These are phyloP conservation scores for Cercophora scortea DNA, from an alignment of 495 filamentous ascomycete genomes.

Conservation along the genomic window DNA sequence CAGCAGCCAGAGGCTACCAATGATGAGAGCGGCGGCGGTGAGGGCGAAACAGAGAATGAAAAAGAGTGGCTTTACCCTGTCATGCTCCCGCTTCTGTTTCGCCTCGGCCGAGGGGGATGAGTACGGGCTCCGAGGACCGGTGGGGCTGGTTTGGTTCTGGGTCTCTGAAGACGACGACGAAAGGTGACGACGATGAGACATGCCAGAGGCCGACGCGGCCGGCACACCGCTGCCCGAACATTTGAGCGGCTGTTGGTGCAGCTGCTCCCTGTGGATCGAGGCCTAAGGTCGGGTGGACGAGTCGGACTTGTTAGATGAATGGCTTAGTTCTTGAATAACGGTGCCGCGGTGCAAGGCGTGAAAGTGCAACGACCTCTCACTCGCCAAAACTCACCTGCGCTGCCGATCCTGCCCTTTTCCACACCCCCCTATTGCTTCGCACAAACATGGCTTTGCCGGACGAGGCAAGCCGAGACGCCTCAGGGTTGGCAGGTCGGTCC, in stretches of 20 bases:
- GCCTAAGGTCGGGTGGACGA: not conserved
- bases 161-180: not conserved
- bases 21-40: too few relatives aligned
- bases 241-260: not conserved
- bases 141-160: not conserved
- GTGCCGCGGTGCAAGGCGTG: not conserved
- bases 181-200: not conserved
- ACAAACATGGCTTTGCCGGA: slow-evolving; percentile 7
- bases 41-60: too few relatives aligned
- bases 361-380: not conserved
- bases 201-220: not conserved
- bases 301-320: not conserved
- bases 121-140: slow-evolving; percentile 11
- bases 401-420: slow-evolving; percentile 16
- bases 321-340: not conserved
- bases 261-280: slow-evolving; percentile 1
- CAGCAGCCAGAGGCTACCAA: too few relatives aligned
- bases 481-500: too few relatives aligned
- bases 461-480: too few relatives aligned
- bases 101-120: slow-evolving; percentile 29
- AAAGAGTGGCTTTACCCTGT: slow-evolving; percentile 22
- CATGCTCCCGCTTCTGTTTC: slow-evolving; percentile 34
- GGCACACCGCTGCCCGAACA: not conserved
- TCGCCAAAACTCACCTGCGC: slow-evolving; percentile 8
- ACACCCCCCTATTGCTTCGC: slow-evolving; percentile 9